Conservation (phyloP, 257 asterid species). For the Solanum pinnatisectum region DNA sequence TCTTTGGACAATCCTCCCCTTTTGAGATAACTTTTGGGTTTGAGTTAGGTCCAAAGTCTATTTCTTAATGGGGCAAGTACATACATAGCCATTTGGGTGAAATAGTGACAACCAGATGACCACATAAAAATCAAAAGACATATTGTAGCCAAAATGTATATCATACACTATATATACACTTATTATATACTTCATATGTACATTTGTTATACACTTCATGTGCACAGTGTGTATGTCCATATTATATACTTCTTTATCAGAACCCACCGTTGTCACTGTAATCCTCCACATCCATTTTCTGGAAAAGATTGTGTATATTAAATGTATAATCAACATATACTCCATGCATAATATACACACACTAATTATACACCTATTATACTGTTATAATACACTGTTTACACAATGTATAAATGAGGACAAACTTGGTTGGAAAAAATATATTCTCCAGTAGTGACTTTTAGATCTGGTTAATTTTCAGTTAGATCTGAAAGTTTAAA, state of each 20-base stretch:
- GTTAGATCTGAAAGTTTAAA: background rate
- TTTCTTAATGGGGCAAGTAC: background rate
- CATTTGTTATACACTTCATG: background rate
- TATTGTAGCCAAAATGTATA: background rate
- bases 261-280: background rate
- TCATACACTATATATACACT: background rate
- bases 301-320: background rate
- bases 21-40: background rate
- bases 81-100: background rate
- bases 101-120: background rate
- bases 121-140: background rate
- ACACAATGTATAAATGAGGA: background rate
- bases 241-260: background rate
- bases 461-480: background rate
- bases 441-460: background rate
- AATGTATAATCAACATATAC: background rate
- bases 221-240: background rate
- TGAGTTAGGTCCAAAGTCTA: background rate
- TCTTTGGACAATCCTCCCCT: background rate
- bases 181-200: background rate
- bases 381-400: background rate
- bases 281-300: background rate
- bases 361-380: background rate
- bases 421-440: background rate
- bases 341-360: background rate